phyloP scores from a whole-genome alignment of 805 yeast species.

The Candida silvicultrix region DNA sequence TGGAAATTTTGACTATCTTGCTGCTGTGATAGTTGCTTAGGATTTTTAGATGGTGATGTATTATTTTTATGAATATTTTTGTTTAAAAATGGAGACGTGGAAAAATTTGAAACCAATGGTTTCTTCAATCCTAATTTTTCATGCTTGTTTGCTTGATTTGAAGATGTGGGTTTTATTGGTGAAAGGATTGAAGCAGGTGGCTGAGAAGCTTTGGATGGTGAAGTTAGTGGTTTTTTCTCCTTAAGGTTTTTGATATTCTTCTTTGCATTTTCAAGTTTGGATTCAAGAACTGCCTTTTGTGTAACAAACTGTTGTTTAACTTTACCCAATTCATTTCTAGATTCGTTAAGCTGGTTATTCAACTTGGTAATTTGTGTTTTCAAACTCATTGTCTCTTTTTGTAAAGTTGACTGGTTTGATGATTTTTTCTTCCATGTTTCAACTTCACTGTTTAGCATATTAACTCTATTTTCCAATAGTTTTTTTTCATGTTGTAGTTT shows the following conservation, averaged over 20 bases:
- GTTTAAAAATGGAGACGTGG: slow-evolving; percentile 18
- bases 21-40: slow-evolving; percentile 2
- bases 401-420: slow-evolving; percentile 7
- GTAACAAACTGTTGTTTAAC: slow-evolving; percentile 26
- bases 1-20: slow-evolving; percentile 3
- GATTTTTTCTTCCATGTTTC: slow-evolving; percentile 20
- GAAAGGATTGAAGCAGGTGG: slow-evolving; percentile 6
- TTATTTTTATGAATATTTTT: slow-evolving; percentile 3
- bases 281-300: slow-evolving; percentile 27
- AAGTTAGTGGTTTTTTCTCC: slow-evolving; percentile 5
- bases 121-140: slow-evolving; percentile 4
- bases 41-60: background rate
- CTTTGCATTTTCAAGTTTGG: slow-evolving; percentile 28
- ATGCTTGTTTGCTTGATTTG: background rate
- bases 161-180: slow-evolving; percentile 10
- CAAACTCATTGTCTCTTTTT: slow-evolving; percentile 26
- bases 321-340: slow-evolving; percentile 24
- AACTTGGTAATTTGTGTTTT: slow-evolving; percentile 29
- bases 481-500: slow-evolving; percentile 18
- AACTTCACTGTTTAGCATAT: slow-evolving; percentile 13
- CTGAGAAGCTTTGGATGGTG: background rate
- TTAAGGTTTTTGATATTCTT: slow-evolving; percentile 23
- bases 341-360: slow-evolving; percentile 24
- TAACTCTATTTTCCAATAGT: slow-evolving; percentile 15
- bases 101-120: slow-evolving; percentile 11